A percentile compares a stretch with the other conserved stretches of the same genome.
Evolutionary conservation across 345 rosid species (phyloP).

Genomic region (Citrus hindsii): DNA sequence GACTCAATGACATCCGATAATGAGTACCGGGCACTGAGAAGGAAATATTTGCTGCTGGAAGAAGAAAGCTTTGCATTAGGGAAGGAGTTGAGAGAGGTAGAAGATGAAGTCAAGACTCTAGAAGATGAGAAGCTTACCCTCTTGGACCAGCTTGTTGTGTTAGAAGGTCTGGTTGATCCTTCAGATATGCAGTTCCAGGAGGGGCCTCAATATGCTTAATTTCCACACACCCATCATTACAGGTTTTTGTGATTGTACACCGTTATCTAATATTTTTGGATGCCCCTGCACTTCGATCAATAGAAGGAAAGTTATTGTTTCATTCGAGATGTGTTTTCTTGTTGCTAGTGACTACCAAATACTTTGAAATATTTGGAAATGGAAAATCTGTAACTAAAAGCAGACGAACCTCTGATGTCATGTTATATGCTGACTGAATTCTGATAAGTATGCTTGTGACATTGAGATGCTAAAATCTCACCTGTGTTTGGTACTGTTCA

Average conservation of each 20-base stretch:
- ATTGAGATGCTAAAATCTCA: not conserved
- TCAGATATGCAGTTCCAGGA: conserved; percentile 34
- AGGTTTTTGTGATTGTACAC: not conserved
- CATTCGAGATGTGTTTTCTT: not conserved
- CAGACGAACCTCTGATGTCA: no score
- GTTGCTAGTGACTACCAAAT: not conserved
- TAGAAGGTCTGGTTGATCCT: conserved; percentile 89
- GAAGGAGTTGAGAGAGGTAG: conserved; percentile 54
- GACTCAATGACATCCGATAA: conserved; percentile 57
- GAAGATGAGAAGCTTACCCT: conserved; percentile 74
- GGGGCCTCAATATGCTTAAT: not conserved
- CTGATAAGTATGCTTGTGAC: not conserved
- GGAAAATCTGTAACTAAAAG: not conserved
- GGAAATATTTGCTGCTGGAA: conserved; percentile 67
- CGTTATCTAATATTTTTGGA: not conserved
- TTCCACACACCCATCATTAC: not conserved
- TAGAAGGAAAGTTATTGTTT: not conserved
- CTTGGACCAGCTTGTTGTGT: conserved; percentile 79
- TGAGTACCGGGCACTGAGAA: conserved; percentile 67
- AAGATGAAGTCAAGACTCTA: conserved; percentile 62
- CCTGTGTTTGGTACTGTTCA: not conserved
- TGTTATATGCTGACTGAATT: not conserved
- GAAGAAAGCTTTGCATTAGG: conserved; percentile 73
- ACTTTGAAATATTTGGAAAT: not conserved
- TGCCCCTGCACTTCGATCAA: not conserved